These are phyloP conservation scores for Blastobotrys malaysiensis DNA, from an alignment of 1,139 yeast species.

Conservation along the genomic window DNA sequence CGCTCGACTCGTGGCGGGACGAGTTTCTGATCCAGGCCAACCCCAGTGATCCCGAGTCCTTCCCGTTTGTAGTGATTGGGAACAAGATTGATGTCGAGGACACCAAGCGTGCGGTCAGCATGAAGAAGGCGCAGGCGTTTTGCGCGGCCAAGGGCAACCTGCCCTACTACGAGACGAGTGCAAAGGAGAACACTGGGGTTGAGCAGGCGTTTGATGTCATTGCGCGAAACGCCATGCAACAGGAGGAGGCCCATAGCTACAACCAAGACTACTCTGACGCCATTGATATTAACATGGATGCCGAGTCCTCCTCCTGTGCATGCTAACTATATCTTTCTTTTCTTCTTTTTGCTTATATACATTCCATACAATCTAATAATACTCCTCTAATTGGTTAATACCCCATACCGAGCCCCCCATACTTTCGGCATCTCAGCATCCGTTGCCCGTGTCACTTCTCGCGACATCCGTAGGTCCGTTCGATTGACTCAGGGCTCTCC, in stretches of 20 bases:
- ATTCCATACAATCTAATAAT: background rate
- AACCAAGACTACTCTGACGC: constrained; percentile 95
- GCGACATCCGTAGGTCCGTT: background rate
- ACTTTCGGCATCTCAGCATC: background rate
- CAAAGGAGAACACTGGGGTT: constrained; percentile 89
- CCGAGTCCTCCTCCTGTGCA: constrained; percentile 69
- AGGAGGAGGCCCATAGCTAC: constrained; percentile 78
- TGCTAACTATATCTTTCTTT: constrained; percentile 42
- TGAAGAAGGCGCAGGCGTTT: constrained; percentile 79
- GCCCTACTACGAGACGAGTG: constrained; percentile 92
- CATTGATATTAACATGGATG: constrained; percentile 86
- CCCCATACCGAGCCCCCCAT: no score
- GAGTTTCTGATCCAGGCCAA: constrained; percentile 92
- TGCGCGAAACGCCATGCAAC: constrained; percentile 91
- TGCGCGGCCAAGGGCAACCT: constrained; percentile 83
- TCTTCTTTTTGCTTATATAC: background rate
- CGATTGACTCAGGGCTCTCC: background rate
- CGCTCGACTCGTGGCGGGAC: constrained; percentile 88
- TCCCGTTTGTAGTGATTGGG: constrained; percentile 92
- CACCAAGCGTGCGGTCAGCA: constrained; percentile 72
- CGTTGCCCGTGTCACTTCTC: background rate
- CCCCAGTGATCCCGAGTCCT: constrained; percentile 87
- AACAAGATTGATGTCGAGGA: constrained; percentile 95
- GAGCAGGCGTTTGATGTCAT: constrained; percentile 95
- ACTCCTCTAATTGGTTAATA: background rate